Base-by-base conservation (phyloP, 2,329 filamentous ascomycete genomes). In the Coniochaeta sp. region DNA sequence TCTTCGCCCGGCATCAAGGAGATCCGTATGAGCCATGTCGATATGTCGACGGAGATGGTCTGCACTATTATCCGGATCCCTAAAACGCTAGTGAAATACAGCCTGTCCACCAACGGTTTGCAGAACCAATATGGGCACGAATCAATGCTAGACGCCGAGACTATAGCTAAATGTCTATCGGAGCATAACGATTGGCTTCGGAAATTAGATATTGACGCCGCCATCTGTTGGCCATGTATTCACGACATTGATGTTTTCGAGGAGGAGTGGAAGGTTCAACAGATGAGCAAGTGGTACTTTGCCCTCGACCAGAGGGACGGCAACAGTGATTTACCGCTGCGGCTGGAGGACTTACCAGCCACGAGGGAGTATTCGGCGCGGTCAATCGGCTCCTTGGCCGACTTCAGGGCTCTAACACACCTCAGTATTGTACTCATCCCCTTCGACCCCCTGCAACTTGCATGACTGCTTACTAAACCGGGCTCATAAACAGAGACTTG, bases 31-130 rank as follows among this genome's bases (percentile, higher is more conserved):
- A 50, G 59, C 12, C 56, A 61, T 44, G 40, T 57, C 7, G 58
- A 65, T 34, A 59, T 65, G 1, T 43, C 50, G 4, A 43, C 22
- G 1, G 31, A n/a, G 1, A 52, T 61, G n/a, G 31, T 64, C 14
- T 54, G 60, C 22, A 64, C 56, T 22, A 62, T 65, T 5, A 50
- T 65, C 31, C 62, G 60, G 11, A 57, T 60, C 12, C 63, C 62
- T 16, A 44, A 40, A 9, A 50, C 44, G 12, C 59, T 64, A 7
- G 59, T 62, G 50, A 28, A 61, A 38, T 44, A 40, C 4, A 43
- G 38, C 17, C 12, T 63, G 11, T 61, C 59, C 4, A 22, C 60
- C 36, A 58, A 60, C 1, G 60, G 60, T 11, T 38, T 62, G 1
- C 17, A 34, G n/a, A 38, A 31, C 4, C 0, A 33, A 19, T 54